Evolutionary conservation across 352 stramenopile genomes (phyloP), one percentile per base, ranked within the genome.

Genomic region (Peronospora belbahrii): DNA sequence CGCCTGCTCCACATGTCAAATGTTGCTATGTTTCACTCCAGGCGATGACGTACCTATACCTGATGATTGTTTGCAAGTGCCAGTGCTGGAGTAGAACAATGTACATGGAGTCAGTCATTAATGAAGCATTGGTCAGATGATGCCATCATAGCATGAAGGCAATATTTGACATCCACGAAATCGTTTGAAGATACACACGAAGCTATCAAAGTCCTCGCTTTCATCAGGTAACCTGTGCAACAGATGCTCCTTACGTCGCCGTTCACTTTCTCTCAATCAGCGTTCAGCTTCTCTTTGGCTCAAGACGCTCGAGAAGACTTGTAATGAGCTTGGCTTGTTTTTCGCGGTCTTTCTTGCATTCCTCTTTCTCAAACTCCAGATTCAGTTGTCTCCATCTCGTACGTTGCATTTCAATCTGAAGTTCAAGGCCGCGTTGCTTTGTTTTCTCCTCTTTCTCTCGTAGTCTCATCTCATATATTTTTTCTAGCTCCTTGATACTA

Each of bases 371-470:
- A 32, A 65, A 65, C 13, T 59, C 49, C 8, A 65, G 25, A 22
- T 65, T 44, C 34, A 65, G 18, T 30, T 59, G 49, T 39, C 50
- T 40, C 37, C 43, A 42, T 39, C 56, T 59, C 7, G 56, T 65
- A 23, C 56, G 56, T 34, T 65, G 36, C 2, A 48, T 55, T 30
- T 65, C 56, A 15, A 65, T 59, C 41, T 56, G 44, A 55, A 65
- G 56, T 39, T 65, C 43, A 9, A 65, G 36, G 7, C 41, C 28
- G 30, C 50, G 49, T 15, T 65, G 56, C 15, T 60, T 65, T 3
- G 56, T 65, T 28, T 56, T 55, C 31, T 59, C 56, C 6, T 60
- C 56, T 35, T 55, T 41, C 34, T 65, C 56, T 15, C 49, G 49
- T n/a, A 65, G 14, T 55, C 50, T 47, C 3, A 44, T 41, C n/a